phyloP scores from a whole-genome alignment of 805 yeast genomes.

The Monosporozyma aerobia region DNA sequence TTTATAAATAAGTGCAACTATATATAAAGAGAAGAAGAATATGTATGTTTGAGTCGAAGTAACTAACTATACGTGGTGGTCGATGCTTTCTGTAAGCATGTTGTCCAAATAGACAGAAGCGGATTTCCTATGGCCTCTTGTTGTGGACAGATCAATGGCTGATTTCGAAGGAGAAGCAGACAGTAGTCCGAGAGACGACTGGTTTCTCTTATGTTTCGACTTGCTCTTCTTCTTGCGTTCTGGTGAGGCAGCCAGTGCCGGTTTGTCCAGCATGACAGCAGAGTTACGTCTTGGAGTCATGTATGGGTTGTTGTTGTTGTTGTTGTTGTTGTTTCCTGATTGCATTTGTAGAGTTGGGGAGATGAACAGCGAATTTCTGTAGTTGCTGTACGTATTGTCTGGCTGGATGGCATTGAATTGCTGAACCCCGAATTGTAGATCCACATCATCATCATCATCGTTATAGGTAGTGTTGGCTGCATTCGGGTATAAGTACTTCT shows the following conservation, averaged over 20 bases:
- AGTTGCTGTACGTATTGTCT: constrained; percentile 6
- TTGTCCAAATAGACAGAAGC: constrained; percentile 25
- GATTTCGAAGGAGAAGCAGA: constrained; percentile 4
- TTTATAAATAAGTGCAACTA: not conserved
- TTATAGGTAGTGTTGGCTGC: not conserved
- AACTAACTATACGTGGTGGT: not conserved
- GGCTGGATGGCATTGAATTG: constrained; percentile 16
- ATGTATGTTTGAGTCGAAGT: not conserved
- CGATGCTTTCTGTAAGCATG: constrained; percentile 10
- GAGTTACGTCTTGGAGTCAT: constrained; percentile 7
- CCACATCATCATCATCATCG: not conserved
- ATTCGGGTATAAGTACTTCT: not conserved
- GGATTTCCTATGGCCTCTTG: not conserved
- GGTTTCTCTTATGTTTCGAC: constrained; percentile 31
- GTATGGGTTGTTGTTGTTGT: constrained; percentile 13
- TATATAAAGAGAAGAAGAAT: not conserved
- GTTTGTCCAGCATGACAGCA: constrained; percentile 7
- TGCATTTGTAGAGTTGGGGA: constrained; percentile 76
- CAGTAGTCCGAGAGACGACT: constrained; percentile 27
- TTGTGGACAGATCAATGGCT: not conserved
- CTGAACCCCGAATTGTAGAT: not conserved
- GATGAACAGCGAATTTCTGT: constrained; percentile 45
- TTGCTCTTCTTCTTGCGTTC: constrained; percentile 15
- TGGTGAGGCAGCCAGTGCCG: constrained; percentile 26
- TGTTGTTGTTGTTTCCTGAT: constrained; percentile 32